A percentile compares a stretch with the other conserved stretches of the same genome.
These are phyloP conservation scores for Aplosporella prunicola DNA, from an alignment of 2,329 filamentous ascomycete species.

Conservation along the genomic window DNA sequence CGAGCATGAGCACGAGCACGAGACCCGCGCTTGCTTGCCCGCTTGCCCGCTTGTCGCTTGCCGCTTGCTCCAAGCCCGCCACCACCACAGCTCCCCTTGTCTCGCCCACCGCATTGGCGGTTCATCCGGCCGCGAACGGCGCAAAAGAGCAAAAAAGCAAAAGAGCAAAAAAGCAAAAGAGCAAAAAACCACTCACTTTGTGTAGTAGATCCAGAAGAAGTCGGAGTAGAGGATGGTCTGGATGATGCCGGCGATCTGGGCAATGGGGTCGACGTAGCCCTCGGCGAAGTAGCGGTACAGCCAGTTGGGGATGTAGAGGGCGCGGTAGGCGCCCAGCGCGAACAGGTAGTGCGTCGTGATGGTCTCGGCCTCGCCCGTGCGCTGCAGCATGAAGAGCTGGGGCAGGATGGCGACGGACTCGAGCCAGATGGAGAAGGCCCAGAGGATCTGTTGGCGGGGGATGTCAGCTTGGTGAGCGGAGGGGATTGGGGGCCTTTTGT, in stretches of 20 bases:
- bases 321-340: slow-evolving; percentile 81
- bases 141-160: too few relatives aligned
- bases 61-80: too few relatives aligned
- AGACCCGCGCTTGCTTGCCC: background rate
- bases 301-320: slow-evolving; percentile 98
- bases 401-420: slow-evolving; percentile 94
- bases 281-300: slow-evolving; percentile 81
- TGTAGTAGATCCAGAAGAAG: slow-evolving; percentile 99
- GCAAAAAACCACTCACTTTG: slow-evolving; percentile 73
- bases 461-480: slow-evolving; percentile 14
- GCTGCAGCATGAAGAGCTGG: slow-evolving; percentile 95
- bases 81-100: too few relatives aligned
- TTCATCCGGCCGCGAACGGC: background rate
- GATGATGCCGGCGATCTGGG: slow-evolving; percentile 77
- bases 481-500: too few relatives aligned
- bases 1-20: too few relatives aligned
- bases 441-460: slow-evolving; percentile 58
- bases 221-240: slow-evolving; percentile 96
- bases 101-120: background rate
- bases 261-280: slow-evolving; percentile 74
- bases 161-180: too few relatives aligned
- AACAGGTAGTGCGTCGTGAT: slow-evolving; percentile 98
- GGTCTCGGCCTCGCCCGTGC: slow-evolving; percentile 97
- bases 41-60: too few relatives aligned
- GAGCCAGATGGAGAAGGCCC: slow-evolving; percentile 98